These are phyloP conservation scores for Eucalyptus urophylla DNA, from an alignment of 345 rosid genomes.

Conservation along the genomic window DNA sequence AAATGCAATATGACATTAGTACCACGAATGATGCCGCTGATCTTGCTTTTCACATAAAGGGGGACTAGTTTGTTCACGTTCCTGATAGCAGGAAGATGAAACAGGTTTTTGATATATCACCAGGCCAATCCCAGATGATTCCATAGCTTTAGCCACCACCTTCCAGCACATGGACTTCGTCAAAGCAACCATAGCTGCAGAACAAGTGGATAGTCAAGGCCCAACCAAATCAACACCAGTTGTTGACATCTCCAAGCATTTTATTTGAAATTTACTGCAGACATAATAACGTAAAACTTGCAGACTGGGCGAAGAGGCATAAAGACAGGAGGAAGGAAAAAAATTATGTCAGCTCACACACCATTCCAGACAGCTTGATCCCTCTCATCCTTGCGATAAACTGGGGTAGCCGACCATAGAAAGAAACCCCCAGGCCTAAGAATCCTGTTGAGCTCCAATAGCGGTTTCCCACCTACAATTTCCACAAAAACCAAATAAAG, in stretches of 20 bases:
- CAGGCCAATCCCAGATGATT: conserved; percentile 62
- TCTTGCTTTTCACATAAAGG: conserved; percentile 51
- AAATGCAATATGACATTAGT: background rate
- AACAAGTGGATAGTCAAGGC: background rate
- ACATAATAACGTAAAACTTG: background rate
- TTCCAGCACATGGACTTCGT: conserved; percentile 86
- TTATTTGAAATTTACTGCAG: background rate
- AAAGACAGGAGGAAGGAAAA: background rate
- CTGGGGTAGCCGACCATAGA: conserved; percentile 95
- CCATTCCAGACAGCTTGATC: conserved; percentile 63
- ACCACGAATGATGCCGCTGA: conserved; percentile 51
- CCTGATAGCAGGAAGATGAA: conserved; percentile 54
- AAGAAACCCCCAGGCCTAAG: conserved; percentile 95
- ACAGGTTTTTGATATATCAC: conserved; percentile 78
- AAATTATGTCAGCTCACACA: conserved; percentile 4
- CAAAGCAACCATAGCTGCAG: conserved; percentile 68
- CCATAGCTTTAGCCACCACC: conserved; percentile 44
- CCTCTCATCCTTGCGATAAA: conserved; percentile 51
- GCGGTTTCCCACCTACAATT: conserved; percentile 81
- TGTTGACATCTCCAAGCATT: background rate
- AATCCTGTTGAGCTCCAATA: conserved; percentile 83
- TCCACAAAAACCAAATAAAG: background rate
- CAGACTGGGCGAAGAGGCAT: background rate
- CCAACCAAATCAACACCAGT: background rate
- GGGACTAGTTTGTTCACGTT: conserved; percentile 35